phyloP scores from a whole-genome alignment of 345 rosid species.

The Draba incana region DNA sequence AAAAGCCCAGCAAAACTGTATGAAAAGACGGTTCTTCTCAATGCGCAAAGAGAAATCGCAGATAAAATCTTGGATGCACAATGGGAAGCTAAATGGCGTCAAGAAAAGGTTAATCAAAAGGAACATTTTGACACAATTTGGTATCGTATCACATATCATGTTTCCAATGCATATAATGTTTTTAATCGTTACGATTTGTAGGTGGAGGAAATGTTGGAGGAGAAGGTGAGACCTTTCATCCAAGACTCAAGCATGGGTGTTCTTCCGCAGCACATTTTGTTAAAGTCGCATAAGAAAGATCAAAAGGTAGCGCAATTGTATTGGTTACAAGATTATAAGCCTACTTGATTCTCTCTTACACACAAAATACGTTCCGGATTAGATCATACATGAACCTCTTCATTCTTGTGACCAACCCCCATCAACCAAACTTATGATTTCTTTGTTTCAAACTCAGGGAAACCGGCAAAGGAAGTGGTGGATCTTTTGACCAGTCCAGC shows the following conservation, averaged over 20 bases:
- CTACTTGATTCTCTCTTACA: not conserved
- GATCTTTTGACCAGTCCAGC: slow-evolving; percentile 53
- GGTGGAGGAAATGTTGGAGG: slow-evolving; percentile 82
- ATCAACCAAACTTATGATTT: not conserved
- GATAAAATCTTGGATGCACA: slow-evolving; percentile 81
- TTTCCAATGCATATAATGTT: not conserved
- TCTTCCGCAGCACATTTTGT: slow-evolving; percentile 66
- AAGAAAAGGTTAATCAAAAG: slow-evolving; percentile 64
- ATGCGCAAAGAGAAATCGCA: slow-evolving; percentile 92
- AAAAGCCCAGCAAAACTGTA: slow-evolving; percentile 73
- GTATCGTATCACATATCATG: slow-evolving; percentile 1
- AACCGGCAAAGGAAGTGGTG: slow-evolving; percentile 64
- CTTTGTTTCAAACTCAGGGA: slow-evolving; percentile 45
- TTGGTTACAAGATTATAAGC: slow-evolving; percentile 4
- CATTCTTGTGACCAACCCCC: not conserved
- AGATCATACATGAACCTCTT: slow-evolving; percentile 18
- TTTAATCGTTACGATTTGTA: slow-evolving; percentile 35
- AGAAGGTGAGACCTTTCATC: slow-evolving; percentile 77
- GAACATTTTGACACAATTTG: not conserved
- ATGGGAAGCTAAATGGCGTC: slow-evolving; percentile 93
- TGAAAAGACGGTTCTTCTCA: slow-evolving; percentile 92
- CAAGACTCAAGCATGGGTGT: slow-evolving; percentile 52
- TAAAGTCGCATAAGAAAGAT: slow-evolving; percentile 52
- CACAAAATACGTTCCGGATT: not conserved
- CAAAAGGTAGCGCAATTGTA: slow-evolving; percentile 45